Percentiles rank a stretch among this genome's conserved stretches.
Conservation (phyloP, 192 early-diverging fungal species). For the Borealophlyctis nickersoniae region DNA sequence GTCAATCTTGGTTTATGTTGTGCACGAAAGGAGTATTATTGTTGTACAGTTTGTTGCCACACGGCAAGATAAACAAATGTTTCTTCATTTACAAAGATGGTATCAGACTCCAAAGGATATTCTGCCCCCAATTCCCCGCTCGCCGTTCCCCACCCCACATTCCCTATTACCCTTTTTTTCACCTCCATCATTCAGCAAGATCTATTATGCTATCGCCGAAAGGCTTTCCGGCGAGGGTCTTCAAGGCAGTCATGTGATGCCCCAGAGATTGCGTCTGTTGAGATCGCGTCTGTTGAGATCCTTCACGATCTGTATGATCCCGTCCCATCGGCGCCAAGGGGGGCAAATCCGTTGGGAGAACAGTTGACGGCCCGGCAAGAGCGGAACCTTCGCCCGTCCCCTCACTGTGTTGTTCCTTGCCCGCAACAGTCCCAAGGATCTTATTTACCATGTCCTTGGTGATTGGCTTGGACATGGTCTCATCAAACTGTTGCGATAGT, state of each 20-base stretch:
- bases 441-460: constrained; percentile 53
- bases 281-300: neutral
- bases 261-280: neutral
- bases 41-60: no score
- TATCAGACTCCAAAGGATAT: no score
- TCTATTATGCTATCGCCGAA: neutral
- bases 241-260: neutral
- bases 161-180: neutral
- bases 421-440: constrained; percentile 25
- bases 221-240: neutral
- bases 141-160: neutral
- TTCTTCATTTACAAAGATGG: no score
- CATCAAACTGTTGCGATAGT: constrained; percentile 56
- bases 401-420: neutral
- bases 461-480: constrained; percentile 71
- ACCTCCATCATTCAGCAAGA: neutral
- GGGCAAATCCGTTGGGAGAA: no score
- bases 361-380: no score
- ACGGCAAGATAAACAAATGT: no score
- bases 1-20: no score
- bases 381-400: neutral
- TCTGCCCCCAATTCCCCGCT: no score
- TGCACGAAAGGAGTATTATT: no score
- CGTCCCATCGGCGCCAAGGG: no score
- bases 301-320: neutral